Conservation (phyloP, 306 rosid genomes). For the Hippophae gyantsensis region DNA sequence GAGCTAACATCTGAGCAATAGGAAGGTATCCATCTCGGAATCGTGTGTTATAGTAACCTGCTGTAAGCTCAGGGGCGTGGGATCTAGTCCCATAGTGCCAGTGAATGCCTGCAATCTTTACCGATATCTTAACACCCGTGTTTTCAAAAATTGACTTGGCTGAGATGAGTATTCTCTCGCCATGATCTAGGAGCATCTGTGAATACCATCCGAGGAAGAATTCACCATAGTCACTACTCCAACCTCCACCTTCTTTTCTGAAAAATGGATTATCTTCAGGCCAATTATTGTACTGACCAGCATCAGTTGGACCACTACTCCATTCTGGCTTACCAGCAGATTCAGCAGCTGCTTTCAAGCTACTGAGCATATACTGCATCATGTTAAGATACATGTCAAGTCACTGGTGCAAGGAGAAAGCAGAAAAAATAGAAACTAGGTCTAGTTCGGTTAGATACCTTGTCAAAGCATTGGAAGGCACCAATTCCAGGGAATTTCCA, state of each 20-base stretch:
- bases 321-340: constrained; percentile 63
- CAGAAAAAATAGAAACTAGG: neutral
- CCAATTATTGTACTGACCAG: constrained; percentile 89
- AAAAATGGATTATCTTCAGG: constrained; percentile 87
- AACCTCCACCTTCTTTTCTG: constrained; percentile 87
- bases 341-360: constrained; percentile 77
- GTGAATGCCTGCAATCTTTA: constrained; percentile 86
- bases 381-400: constrained; percentile 5
- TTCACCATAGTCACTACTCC: constrained; percentile 57
- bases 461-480: constrained; percentile 90
- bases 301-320: constrained; percentile 99
- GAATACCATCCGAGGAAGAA: constrained; percentile 95
- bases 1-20: constrained; percentile 81
- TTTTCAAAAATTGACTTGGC: constrained; percentile 51
- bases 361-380: constrained; percentile 72
- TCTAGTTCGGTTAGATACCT: constrained; percentile 29
- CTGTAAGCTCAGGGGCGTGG: constrained; percentile 97
- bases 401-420: neutral
- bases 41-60: constrained; percentile 92
- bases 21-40: constrained; percentile 76
- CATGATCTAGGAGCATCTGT: constrained; percentile 68
- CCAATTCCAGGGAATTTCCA: constrained; percentile 97
- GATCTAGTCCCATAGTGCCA: constrained; percentile 97
- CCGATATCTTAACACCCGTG: constrained; percentile 65
- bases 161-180: constrained; percentile 74